phyloP scores from a whole-genome alignment of 2,329 filamentous ascomycete genomes.

The Aspergillus melleus region DNA sequence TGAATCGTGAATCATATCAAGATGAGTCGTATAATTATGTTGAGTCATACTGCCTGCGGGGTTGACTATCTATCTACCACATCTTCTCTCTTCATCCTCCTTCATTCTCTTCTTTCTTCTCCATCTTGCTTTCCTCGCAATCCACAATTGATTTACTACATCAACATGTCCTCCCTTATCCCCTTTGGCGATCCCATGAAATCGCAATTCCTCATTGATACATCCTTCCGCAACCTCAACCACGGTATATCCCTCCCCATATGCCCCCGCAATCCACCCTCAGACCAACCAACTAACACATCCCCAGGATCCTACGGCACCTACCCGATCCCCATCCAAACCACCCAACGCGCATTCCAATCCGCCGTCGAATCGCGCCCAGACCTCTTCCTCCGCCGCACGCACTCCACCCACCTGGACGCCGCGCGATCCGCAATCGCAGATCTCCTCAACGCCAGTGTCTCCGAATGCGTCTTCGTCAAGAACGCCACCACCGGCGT shows the following conservation, averaged over 20 bases:
- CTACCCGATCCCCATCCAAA: conserved; percentile 63
- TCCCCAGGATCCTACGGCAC: conserved; percentile 70
- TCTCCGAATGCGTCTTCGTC: conserved; percentile 71
- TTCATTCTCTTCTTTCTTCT: too few relatives aligned
- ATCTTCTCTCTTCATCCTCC: too few relatives aligned
- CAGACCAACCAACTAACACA: not conserved
- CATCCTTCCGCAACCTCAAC: conserved; percentile 72
- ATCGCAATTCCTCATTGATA: conserved; percentile 68
- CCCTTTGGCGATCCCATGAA: conserved; percentile 57
- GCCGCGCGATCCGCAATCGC: conserved; percentile 65
- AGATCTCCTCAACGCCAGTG: conserved; percentile 63
- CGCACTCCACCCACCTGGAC: conserved; percentile 63
- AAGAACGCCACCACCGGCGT: conserved; percentile 71
- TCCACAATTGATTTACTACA: too few relatives aligned
- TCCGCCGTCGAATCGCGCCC: conserved; percentile 66
- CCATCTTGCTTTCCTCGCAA: too few relatives aligned
- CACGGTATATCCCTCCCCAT: conserved; percentile 59
- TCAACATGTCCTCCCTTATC: not conserved
- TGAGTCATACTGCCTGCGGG: not conserved
- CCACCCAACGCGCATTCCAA: conserved; percentile 64
- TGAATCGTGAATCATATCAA: not conserved
- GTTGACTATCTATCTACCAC: too few relatives aligned
- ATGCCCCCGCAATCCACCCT: not conserved
- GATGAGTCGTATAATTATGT: not conserved
- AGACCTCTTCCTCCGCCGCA: conserved; percentile 74